phyloP scores from a whole-genome alignment of 768 basidiomycete species.

The Hydnomerulius pinastri region DNA sequence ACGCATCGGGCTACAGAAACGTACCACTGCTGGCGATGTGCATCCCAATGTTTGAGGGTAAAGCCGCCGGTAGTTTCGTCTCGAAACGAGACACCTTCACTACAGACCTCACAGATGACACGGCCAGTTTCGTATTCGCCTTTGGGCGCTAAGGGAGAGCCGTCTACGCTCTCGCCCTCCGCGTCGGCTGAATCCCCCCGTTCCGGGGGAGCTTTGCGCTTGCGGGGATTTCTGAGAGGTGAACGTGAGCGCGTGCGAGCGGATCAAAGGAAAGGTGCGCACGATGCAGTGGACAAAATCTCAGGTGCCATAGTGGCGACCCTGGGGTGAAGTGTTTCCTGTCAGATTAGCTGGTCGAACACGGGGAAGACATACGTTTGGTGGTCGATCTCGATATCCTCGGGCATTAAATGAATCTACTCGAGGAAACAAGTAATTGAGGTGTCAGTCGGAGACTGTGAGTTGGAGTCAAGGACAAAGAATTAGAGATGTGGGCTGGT shows the following conservation, averaged over 20 bases:
- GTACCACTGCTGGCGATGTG: slow-evolving; percentile 63
- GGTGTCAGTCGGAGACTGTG: slow-evolving; percentile 1
- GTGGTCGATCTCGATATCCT: slow-evolving; percentile 20
- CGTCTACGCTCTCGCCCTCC: slow-evolving; percentile 10
- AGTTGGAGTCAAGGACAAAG: slow-evolving; percentile 11
- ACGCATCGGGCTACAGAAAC: slow-evolving; percentile 20
- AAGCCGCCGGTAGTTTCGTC: slow-evolving; percentile 65
- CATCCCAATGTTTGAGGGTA: slow-evolving; percentile 69
- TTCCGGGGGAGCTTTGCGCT: slow-evolving; percentile 40
- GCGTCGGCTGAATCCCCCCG: slow-evolving; percentile 19
- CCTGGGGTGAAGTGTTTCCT: slow-evolving; percentile 12
- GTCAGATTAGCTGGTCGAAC: slow-evolving; percentile 16
- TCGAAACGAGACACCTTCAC: slow-evolving; percentile 61
- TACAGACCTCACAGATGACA: slow-evolving; percentile 67
- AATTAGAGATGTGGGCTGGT: no score
- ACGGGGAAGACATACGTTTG: slow-evolving; percentile 19
- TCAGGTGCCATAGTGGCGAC: slow-evolving; percentile 11
- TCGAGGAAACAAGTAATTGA: no score
- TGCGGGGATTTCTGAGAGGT: slow-evolving; percentile 36
- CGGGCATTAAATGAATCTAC: no score
- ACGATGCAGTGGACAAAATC: slow-evolving; percentile 18
- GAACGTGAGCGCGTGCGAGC: slow-evolving; percentile 14
- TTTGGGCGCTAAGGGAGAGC: slow-evolving; percentile 24
- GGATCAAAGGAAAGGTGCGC: slow-evolving; percentile 20
- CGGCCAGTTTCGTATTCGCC: slow-evolving; percentile 67